Conservation (phyloP, 495 filamentous ascomycete species). For the Lindgomyces ingoldianus region DNA sequence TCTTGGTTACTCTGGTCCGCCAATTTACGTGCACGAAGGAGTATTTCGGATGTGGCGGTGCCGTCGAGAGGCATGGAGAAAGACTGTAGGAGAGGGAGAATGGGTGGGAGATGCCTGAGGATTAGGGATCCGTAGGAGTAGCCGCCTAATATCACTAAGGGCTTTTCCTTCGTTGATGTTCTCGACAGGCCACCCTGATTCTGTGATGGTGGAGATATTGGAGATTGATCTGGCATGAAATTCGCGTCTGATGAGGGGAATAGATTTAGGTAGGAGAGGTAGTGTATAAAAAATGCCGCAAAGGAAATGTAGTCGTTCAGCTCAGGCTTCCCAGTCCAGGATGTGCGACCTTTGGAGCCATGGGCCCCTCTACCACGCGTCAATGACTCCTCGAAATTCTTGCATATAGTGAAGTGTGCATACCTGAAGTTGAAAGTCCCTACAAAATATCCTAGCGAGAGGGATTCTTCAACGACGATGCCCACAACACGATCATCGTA, state of each 20-base stretch:
- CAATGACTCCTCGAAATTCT: not conserved
- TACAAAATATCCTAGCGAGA: slow-evolving; percentile 70
- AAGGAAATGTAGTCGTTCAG: slow-evolving; percentile 78
- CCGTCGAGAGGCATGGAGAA: slow-evolving; percentile 57
- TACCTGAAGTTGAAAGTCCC: slow-evolving; percentile 94
- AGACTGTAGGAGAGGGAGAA: slow-evolving; percentile 57
- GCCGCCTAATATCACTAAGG: slow-evolving; percentile 62
- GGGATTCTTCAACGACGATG: slow-evolving; percentile 60
- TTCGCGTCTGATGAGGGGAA: slow-evolving; percentile 1
- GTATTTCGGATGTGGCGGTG: slow-evolving; percentile 63
- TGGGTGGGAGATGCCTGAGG: slow-evolving; percentile 66
- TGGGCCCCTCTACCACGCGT: slow-evolving; percentile 66
- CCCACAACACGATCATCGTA: slow-evolving; percentile 80
- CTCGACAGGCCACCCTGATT: not conserved
- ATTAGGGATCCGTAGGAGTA: slow-evolving; percentile 94
- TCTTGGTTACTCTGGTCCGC: slow-evolving; percentile 56
- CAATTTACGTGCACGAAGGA: slow-evolving; percentile 64
- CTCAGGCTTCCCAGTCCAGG: slow-evolving; percentile 82
- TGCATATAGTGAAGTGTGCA: not conserved
- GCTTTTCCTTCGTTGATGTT: not conserved
- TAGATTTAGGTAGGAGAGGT: slow-evolving; percentile 53
- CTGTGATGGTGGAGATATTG: not conserved
- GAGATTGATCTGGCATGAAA: slow-evolving; percentile 12
- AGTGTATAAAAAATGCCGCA: slow-evolving; percentile 73
- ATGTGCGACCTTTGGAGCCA: slow-evolving; percentile 72